phyloP scores from a whole-genome alignment of 1,284 basidiomycete species.

The Termitomyces sp. region DNA sequence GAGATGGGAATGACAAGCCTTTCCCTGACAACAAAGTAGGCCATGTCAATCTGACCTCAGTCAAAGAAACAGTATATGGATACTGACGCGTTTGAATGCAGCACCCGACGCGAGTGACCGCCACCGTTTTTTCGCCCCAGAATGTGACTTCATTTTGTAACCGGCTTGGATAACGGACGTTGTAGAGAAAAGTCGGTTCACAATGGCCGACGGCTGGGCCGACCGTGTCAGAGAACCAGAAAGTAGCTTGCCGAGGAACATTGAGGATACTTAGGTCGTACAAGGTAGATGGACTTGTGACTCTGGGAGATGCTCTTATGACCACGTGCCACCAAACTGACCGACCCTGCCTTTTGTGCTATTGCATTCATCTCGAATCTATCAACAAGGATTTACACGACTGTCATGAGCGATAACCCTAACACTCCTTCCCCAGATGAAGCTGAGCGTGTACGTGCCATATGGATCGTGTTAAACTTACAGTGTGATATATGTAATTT shows the following conservation, averaged over 20 bases:
- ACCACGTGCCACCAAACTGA: slow-evolving; percentile 5
- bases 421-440: slow-evolving; percentile 61
- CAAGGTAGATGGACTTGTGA: neutral
- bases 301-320: neutral
- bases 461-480: slow-evolving; percentile 6
- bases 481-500: slow-evolving; percentile 11
- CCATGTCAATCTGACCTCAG: neutral
- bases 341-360: neutral
- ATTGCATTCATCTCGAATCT: slow-evolving; percentile 4
- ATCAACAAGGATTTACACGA: slow-evolving; percentile 1
- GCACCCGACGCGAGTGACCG: slow-evolving; percentile 56
- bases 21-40: slow-evolving; percentile 40
- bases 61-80: neutral
- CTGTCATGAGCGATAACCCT: slow-evolving; percentile 32
- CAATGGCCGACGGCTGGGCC: slow-evolving; percentile 11
- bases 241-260: slow-evolving; percentile 22
- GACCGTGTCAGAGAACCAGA: slow-evolving; percentile 25
- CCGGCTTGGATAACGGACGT: slow-evolving; percentile 39
- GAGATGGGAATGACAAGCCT: slow-evolving; percentile 65
- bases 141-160: slow-evolving; percentile 73
- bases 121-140: slow-evolving; percentile 80
- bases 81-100: slow-evolving; percentile 68
- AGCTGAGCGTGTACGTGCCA: slow-evolving; percentile 62
- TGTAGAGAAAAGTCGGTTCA: slow-evolving; percentile 41
- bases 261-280: slow-evolving; percentile 10